These are phyloP conservation scores for Aureobasidium sp. DNA, from an alignment of 2,329 filamentous ascomycete species.

Conservation along the genomic window DNA sequence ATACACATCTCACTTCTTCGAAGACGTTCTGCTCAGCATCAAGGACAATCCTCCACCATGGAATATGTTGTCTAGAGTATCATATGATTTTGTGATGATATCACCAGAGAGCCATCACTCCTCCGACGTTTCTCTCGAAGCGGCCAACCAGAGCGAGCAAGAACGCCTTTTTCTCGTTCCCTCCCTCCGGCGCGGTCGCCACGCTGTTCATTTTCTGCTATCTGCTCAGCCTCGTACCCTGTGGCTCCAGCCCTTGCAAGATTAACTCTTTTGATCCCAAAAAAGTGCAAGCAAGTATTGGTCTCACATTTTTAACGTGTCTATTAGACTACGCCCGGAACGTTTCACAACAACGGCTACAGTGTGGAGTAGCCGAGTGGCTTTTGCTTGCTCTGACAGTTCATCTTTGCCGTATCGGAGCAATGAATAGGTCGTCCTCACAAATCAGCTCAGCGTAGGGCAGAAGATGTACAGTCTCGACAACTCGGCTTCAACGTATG, in stretches of 20 bases:
- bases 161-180: not conserved
- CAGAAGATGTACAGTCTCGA: not conserved
- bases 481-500: not conserved
- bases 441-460: not conserved
- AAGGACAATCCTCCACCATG: not conserved
- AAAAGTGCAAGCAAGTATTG: constrained; percentile 9
- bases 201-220: not conserved
- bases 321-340: constrained; percentile 13
- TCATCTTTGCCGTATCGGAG: not conserved
- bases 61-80: not conserved
- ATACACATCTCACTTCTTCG: no score
- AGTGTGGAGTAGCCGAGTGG: constrained; percentile 11
- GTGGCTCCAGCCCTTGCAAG: constrained; percentile 1
- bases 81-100: not conserved
- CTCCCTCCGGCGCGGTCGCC: not conserved
- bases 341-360: not conserved
- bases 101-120: not conserved
- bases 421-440: not conserved
- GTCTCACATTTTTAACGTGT: constrained; percentile 16
- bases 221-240: not conserved
- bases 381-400: not conserved
- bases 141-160: not conserved
- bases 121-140: not conserved
- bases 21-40: not conserved
- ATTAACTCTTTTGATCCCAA: not conserved